Evolutionary conservation across 2,329 filamentous ascomycete species (phyloP), one percentile per base, ranked within the genome.

Genomic region (Teratosphaeria viscida): DNA sequence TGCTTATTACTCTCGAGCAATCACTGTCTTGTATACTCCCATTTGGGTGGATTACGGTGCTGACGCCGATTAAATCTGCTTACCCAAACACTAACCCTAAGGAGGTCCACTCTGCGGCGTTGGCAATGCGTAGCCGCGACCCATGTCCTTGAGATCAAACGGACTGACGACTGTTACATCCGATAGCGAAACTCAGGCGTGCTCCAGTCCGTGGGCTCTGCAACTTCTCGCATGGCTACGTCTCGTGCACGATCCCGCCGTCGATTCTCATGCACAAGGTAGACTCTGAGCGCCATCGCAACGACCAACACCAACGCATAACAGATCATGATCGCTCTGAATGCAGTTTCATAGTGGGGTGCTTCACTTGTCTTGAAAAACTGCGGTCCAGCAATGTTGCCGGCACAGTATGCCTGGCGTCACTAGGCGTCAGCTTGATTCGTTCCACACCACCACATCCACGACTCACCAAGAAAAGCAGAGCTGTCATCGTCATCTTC

Each of bases 401-500:
- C 79, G 79, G 32, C 74, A 59, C 78, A 81, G 62, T 81, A 81
- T 1, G 76, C 79, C 0, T 76, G 75, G n/a, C 1, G 11, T 43
- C 37, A 43, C 11, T 2, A 23, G 19, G n/a, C 16, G 43, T 49
- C 43, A 49, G 43, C 16, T 3, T 49, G n/a, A 5, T 3, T 26
- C 19, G 60, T 82, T 82, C 19, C 82, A 63, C 29, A 78, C 67
- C 0, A 78, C 79, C 5, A 72, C 75, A 0, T 77, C 80, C 5
- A 80, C 67, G 8, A 23, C 43, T 49, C 43, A 49, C 43, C 43
- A 49, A n/a, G n/a, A 49, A 49, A 10, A 49, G 19, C n/a, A 49
- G n/a, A 16, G 43, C 43, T n/a, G 43, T 49, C 19, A 23, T 49
- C 19, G 43, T 49, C 43, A 49, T 19, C 43, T 49, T 49, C 5